Conservation (phyloP, 306 rosid species). For the Medicago arabica region DNA sequence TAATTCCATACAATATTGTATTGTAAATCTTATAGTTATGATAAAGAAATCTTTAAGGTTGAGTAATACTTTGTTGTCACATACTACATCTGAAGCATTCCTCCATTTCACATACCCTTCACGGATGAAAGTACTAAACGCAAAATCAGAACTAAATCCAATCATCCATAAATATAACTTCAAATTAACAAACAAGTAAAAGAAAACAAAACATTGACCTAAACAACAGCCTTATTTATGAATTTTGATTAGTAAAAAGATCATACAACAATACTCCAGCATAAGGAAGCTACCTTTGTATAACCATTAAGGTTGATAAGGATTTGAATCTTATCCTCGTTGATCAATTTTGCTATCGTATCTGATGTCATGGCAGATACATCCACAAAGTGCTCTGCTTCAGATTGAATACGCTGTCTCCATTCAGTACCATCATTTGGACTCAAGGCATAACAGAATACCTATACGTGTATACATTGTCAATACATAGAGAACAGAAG, state of each 20-base stretch:
- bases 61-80: background rate
- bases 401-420: conserved; percentile 92
- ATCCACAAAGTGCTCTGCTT: conserved; percentile 91
- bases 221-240: background rate
- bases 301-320: conserved; percentile 96
- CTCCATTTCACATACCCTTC: conserved; percentile 1
- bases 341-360: conserved; percentile 86
- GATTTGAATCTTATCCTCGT: conserved; percentile 82
- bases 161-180: background rate
- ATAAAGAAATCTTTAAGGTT: background rate
- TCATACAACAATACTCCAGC: background rate
- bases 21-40: background rate
- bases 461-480: conserved; percentile 52
- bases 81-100: conserved; percentile 10
- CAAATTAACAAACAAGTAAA: conserved; percentile 1
- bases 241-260: background rate
- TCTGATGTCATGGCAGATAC: conserved; percentile 93
- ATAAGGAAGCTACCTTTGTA: conserved; percentile 70
- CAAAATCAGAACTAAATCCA: background rate
- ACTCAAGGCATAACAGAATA: conserved; percentile 96
- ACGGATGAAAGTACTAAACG: background rate
- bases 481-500: conserved; percentile 5
- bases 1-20: background rate
- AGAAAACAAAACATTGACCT: background rate
- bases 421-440: conserved; percentile 92